A percentile compares a stretch with the other conserved stretches of the same genome.
These are phyloP conservation scores for Pueraria montana DNA, from an alignment of 306 rosid genomes.

Conservation along the genomic window DNA sequence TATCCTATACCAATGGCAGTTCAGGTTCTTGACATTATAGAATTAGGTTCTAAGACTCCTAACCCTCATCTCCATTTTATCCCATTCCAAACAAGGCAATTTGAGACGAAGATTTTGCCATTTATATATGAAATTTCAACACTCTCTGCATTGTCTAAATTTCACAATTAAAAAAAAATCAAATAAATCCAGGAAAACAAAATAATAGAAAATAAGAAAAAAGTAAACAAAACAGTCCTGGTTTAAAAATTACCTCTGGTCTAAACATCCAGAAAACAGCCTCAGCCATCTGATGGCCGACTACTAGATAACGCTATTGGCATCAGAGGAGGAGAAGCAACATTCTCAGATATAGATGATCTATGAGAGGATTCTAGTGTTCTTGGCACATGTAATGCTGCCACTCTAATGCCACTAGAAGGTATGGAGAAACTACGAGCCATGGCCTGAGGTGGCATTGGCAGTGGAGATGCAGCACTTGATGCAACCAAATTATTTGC, in stretches of 20 bases:
- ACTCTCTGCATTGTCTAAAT: constrained; percentile 22
- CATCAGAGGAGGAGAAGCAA: constrained; percentile 75
- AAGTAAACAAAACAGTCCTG: constrained; percentile 4
- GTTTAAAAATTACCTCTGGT: constrained; percentile 67
- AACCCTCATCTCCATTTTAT: constrained; percentile 43
- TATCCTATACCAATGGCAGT: constrained; percentile 21
- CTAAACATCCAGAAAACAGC: constrained; percentile 50
- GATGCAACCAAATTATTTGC: constrained; percentile 55
- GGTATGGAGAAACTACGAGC: constrained; percentile 93
- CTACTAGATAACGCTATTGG: constrained; percentile 68
- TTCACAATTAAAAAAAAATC: constrained; percentile 20
- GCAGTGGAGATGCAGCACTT: constrained; percentile 83
- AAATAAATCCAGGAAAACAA: constrained; percentile 33
- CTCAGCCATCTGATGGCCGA: constrained; percentile 57
- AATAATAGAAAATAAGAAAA: neutral
- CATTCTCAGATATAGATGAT: constrained; percentile 55
- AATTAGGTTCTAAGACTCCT: constrained; percentile 13
- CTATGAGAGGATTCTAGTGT: constrained; percentile 58
- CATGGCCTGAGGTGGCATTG: constrained; percentile 78
- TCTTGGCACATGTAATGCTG: constrained; percentile 58
- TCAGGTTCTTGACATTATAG: constrained; percentile 25
- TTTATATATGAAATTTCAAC: constrained; percentile 23
- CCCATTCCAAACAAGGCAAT: constrained; percentile 35
- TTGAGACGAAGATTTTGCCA: constrained; percentile 13
- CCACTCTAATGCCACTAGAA: constrained; percentile 66